phyloP scores from a whole-genome alignment of 1,284 basidiomycete genomes.

The Phlebopus sp. region DNA sequence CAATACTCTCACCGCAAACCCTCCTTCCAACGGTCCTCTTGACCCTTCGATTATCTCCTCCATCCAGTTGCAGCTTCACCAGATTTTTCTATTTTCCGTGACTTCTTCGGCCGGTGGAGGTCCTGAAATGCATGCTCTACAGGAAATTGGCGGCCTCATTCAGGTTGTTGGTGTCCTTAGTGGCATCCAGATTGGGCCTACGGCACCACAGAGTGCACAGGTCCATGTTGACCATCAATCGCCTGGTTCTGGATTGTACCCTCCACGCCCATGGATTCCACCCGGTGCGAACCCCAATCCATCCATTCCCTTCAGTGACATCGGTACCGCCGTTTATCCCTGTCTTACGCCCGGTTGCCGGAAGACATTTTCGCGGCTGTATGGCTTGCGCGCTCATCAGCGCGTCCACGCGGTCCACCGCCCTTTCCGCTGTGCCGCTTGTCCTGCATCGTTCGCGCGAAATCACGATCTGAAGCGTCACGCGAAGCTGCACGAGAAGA shows the following conservation, averaged over 20 bases:
- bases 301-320: conserved; percentile 42
- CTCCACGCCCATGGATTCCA: conserved; percentile 33
- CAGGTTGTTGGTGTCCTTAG: conserved; percentile 75
- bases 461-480: conserved; percentile 78
- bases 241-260: conserved; percentile 21
- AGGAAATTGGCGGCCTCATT: conserved; percentile 71
- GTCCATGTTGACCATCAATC: conserved; percentile 8
- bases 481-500: conserved; percentile 61
- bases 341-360: conserved; percentile 59
- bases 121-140: conserved; percentile 52
- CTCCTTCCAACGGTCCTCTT: conserved; percentile 41
- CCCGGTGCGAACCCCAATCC: conserved; percentile 24
- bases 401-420: conserved; percentile 59
- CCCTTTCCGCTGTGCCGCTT: conserved; percentile 58
- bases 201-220: conserved; percentile 25
- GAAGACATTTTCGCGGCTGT: conserved; percentile 65
- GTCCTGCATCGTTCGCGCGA: conserved; percentile 70
- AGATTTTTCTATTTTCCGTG: conserved; percentile 70
- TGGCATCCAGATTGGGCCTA: conserved; percentile 64
- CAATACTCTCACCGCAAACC: conserved; percentile 38
- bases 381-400: conserved; percentile 65
- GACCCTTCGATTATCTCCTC: conserved; percentile 58
- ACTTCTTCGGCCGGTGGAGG: conserved; percentile 58
- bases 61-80: conserved; percentile 66
- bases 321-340: conserved; percentile 72